Conservation (phyloP, 164 flowering plant species). For the Dillenia turbinata region DNA sequence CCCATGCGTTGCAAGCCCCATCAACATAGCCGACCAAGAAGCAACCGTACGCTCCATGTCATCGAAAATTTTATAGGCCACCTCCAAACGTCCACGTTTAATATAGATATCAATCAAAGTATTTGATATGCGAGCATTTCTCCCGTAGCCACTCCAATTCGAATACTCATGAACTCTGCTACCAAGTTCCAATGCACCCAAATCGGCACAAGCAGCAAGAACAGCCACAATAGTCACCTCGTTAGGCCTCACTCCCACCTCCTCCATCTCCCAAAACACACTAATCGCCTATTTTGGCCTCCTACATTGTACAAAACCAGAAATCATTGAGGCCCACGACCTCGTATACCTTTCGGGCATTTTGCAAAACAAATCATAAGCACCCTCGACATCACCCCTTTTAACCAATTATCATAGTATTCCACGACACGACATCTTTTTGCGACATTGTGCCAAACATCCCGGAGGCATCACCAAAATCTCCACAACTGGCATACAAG, state of each 20-base stretch:
- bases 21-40: constrained; percentile 84
- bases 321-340: constrained; percentile 68
- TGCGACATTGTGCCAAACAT: constrained; percentile 54
- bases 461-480: constrained; percentile 26
- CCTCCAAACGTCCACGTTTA: constrained; percentile 64
- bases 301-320: constrained; percentile 59
- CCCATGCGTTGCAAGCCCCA: constrained; percentile 62
- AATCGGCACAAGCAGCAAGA: constrained; percentile 70
- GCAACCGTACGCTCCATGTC: constrained; percentile 58
- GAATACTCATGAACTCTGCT: constrained; percentile 54
- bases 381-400: constrained; percentile 34
- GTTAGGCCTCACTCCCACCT: constrained; percentile 42
- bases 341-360: constrained; percentile 62
- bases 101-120: constrained; percentile 78
- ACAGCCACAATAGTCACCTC: constrained; percentile 71
- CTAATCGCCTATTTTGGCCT: constrained; percentile 50
- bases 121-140: constrained; percentile 44
- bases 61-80: constrained; percentile 43
- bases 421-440: constrained; percentile 66
- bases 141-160: constrained; percentile 33
- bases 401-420: constrained; percentile 54
- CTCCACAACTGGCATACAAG: constrained; percentile 51
- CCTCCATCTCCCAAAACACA: constrained; percentile 54
- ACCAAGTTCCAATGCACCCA: constrained; percentile 59
- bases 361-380: constrained; percentile 35